phyloP scores from a whole-genome alignment of 495 filamentous ascomycete genomes.

The Podospora australis region DNA sequence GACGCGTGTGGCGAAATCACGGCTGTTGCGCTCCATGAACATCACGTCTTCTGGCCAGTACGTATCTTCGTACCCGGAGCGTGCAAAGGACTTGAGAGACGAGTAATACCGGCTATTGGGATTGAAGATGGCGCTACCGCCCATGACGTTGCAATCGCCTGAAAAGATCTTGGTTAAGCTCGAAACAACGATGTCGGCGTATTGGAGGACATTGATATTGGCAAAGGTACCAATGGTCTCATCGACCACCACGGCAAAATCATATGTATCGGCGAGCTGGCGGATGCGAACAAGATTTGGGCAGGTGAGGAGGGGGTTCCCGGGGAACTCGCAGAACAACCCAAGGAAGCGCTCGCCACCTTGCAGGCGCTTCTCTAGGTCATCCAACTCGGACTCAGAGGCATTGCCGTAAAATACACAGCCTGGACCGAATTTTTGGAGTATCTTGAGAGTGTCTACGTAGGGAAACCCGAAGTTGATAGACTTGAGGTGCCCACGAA shows the following conservation, averaged over 20 bases:
- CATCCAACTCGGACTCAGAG: slow-evolving; percentile 73
- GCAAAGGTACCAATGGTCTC: slow-evolving; percentile 95
- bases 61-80: slow-evolving; percentile 70
- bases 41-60: slow-evolving; percentile 91
- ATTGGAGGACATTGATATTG: slow-evolving; percentile 85
- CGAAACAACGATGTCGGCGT: slow-evolving; percentile 86
- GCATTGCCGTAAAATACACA: slow-evolving; percentile 87
- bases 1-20: slow-evolving; percentile 80
- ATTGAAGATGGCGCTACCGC: slow-evolving; percentile 81
- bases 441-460: slow-evolving; percentile 89
- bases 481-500: slow-evolving; percentile 56
- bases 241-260: slow-evolving; percentile 87
- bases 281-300: slow-evolving; percentile 80
- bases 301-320: slow-evolving; percentile 81
- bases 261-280: slow-evolving; percentile 69
- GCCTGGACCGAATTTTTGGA: slow-evolving; percentile 91
- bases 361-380: slow-evolving; percentile 66
- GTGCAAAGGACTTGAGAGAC: slow-evolving; percentile 55
- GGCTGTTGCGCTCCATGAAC: slow-evolving; percentile 93
- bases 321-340: slow-evolving; percentile 90
- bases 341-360: slow-evolving; percentile 72
- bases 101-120: slow-evolving; percentile 67
- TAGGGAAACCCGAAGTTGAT: slow-evolving; percentile 86
- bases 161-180: slow-evolving; percentile 96
- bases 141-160: slow-evolving; percentile 97